Percentiles rank a stretch among this genome's conserved stretches.
phyloP scores from a whole-genome alignment of 352 stramenopile species.

The Globisporangium paroecandrum region DNA sequence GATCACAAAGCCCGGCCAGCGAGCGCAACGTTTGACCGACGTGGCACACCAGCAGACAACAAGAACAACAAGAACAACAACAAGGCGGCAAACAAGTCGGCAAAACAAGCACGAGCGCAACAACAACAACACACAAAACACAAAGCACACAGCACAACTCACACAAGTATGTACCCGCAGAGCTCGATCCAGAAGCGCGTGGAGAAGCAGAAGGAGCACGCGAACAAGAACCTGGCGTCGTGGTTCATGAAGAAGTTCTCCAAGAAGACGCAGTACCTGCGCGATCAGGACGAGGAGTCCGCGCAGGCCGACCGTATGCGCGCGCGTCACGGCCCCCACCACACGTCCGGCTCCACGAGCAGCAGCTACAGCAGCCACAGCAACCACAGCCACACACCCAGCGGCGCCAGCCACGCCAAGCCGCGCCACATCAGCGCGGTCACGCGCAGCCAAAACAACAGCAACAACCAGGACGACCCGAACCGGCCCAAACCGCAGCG shows the following conservation, averaged over 20 bases:
- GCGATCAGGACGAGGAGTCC: slow-evolving; percentile 52
- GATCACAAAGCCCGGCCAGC: slow-evolving; percentile 10
- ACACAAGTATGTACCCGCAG: slow-evolving; percentile 18
- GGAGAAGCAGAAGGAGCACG: slow-evolving; percentile 51
- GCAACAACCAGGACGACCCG: slow-evolving; percentile 19
- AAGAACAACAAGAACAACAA: slow-evolving; percentile 1
- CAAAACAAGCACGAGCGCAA: background rate
- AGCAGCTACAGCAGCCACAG: slow-evolving; percentile 3
- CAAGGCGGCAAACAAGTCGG: background rate
- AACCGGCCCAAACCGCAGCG: slow-evolving; percentile 36
- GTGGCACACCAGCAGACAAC: slow-evolving; percentile 8
- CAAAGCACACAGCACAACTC: background rate
- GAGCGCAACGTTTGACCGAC: slow-evolving; percentile 2
- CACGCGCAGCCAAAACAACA: slow-evolving; percentile 28
- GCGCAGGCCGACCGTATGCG: slow-evolving; percentile 34
- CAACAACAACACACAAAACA: background rate
- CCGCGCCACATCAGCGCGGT: slow-evolving; percentile 34
- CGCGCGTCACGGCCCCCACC: slow-evolving; percentile 15
- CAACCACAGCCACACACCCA: slow-evolving; percentile 8
- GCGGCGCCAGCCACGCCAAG: slow-evolving; percentile 27
- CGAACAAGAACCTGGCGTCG: slow-evolving; percentile 55
- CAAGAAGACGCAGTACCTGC: slow-evolving; percentile 56
- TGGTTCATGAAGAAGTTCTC: slow-evolving; percentile 73
- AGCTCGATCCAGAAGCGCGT: slow-evolving; percentile 44
- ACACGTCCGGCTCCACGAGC: background rate